Conservation (phyloP, 2,329 filamentous ascomycete genomes). For the Phialemonium atrogriseum region DNA sequence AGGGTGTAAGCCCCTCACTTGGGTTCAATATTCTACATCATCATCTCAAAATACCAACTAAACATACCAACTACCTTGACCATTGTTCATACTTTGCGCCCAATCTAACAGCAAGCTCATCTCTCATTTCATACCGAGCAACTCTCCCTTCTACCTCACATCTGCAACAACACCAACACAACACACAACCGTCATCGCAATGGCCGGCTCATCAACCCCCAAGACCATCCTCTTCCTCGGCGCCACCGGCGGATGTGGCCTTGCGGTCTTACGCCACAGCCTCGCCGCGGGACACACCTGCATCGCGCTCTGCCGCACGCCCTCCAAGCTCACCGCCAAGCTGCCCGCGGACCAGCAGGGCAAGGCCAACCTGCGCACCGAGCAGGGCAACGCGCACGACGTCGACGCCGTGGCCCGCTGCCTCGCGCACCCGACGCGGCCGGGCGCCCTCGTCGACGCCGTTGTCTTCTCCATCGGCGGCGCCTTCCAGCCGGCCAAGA, state of each 20-base stretch:
- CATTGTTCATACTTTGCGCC: neutral
- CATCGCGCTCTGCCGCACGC: conserved; percentile 40
- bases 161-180: neutral
- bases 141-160: neutral
- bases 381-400: conserved; percentile 40
- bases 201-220: conserved; percentile 8
- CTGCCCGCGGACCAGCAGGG: conserved; percentile 18
- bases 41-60: neutral
- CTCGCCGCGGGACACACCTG: conserved; percentile 38
- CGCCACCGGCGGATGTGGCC: conserved; percentile 40
- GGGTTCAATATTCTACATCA: too few relatives aligned
- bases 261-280: conserved; percentile 34
- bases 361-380: conserved; percentile 29
- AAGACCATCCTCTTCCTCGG: conserved; percentile 45
- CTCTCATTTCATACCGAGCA: too few relatives aligned
- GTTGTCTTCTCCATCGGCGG: conserved; percentile 41
- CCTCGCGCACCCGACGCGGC: conserved; percentile 20
- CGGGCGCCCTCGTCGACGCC: conserved; percentile 29
- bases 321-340: conserved; percentile 34
- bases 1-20: too few relatives aligned
- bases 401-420: conserved; percentile 24
- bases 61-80: neutral
- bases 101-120: too few relatives aligned
- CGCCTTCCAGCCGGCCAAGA: conserved; percentile 20
- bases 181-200: conserved; percentile 4